Evolutionary conservation across 2,329 filamentous ascomycete species (phyloP), one percentile per base, ranked within the genome.

Genomic region (Aspergillus carbonarius): DNA sequence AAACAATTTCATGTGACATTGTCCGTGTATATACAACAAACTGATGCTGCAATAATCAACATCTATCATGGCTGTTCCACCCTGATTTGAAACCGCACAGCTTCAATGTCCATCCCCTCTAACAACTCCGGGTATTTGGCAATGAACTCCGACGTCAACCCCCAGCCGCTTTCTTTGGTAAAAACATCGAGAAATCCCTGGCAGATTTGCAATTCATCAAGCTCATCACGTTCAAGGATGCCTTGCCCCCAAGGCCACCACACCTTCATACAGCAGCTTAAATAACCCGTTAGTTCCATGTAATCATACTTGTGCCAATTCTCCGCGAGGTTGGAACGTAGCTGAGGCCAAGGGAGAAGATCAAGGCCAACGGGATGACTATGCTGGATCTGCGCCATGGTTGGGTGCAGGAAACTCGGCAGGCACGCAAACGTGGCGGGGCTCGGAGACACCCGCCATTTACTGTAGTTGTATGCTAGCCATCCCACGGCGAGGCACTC

Each of bases 171-270:
- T 20, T 63, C 64, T 3, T 47, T 62, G 57, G 60, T 68, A 12
- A 70, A 66, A 4, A 54, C 62, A 3, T 68, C 55, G 46, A 50
- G 60, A 27, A 70, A 70, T 1, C 34, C 57, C 15, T 54, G 39
- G 20, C 61, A 63, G 1, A 70, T 57, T 6, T 54, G 49, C 32
- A 70, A 30, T 9, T 63, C 62, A 39, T 70, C 64, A 1, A 55
- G 30, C 7, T 61, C 60, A 32, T 69, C 54, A 1, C 68, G 60
- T 40, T 66, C 66, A 13, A 70, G 60, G 20, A 69, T 56, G 23
- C 56, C 52, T 44, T 66, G 62, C 7, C 63, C 65, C 68, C 66
- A 68, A 30, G 68, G 68, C 68, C 66, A 70, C 18, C 67, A 62
- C 8, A 70, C 57, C 44, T 66, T 69, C 5, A 66, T 46, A 55